These are phyloP conservation scores for Lactarius hengduanensis DNA, from an alignment of 768 basidiomycete species.

Conservation along the genomic window DNA sequence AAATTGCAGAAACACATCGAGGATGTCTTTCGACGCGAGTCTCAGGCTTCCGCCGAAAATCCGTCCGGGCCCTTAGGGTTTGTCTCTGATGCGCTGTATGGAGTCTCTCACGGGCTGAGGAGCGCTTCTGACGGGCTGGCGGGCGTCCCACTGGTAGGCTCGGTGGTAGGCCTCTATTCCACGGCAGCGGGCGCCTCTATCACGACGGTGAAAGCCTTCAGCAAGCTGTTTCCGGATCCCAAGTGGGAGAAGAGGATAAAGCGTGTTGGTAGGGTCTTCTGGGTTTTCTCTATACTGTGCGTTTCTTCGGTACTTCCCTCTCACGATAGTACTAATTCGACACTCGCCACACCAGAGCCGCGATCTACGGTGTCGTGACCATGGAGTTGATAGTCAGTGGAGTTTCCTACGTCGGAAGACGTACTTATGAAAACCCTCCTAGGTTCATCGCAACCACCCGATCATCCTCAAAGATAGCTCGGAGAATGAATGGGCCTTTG, in stretches of 20 bases:
- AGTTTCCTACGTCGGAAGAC: background rate
- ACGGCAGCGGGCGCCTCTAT: no score
- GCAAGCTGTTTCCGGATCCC: background rate
- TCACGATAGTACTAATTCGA: background rate
- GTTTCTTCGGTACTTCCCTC: background rate
- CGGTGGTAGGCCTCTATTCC: no score
- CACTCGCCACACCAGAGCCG: background rate
- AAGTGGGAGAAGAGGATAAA: no score
- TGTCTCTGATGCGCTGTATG: no score
- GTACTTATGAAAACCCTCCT: background rate
- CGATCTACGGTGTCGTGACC: background rate
- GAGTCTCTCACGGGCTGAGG: fast-evolving
- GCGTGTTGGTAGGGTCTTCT: no score
- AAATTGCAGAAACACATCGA: no score
- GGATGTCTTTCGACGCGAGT: no score
- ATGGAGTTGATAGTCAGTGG: background rate
- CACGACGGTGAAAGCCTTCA: no score
- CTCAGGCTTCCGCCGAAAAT: no score
- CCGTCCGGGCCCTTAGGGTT: no score
- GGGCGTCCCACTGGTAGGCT: no score
- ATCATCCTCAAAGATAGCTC: background rate
- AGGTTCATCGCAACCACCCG: background rate
- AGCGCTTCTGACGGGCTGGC: no score
- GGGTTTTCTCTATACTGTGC: background rate
- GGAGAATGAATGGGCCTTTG: background rate